Evolutionary conservation across 73 alveolate species (phyloP), one percentile per base, ranked within the genome.

Genomic region (Stentor coeruleus): DNA sequence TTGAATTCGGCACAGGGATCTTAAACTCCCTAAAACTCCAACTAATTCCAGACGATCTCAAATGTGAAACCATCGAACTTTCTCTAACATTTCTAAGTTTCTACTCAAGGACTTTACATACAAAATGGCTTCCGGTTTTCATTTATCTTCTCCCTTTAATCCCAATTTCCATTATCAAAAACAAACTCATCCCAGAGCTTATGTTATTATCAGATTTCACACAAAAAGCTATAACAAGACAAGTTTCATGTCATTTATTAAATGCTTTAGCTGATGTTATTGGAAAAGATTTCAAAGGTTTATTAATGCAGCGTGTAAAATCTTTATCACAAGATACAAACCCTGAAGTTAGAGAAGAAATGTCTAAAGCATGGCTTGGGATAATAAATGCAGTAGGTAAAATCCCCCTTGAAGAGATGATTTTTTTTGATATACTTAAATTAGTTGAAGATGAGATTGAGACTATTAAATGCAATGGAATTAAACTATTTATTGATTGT

Each of bases 261-360:
- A 33, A 2, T 2, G 1, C n/a, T 0, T 40, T 66, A 14, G 79
- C 79, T 11, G 79, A 66, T 28, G 79, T 66, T 1, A 20, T 66
- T 28, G 39, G 42, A 66, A 66, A 66, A 66, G 79, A 66, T 11
- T 66, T 66, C 39, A 66, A 66, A 66, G 79, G 79, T 11, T 40
- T 11, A 31, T 11, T 66, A 28, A 14, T 66, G 1, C 79, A 66
- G 39, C n/a, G 79, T 14, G 79, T 40, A 2, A 66, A 66, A 66
- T 37, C 79, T 11, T 66, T 66, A 66, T 66, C 79, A 2, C 79
- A 66, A 66, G 79, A 66, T 2, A 20, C 79, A 26, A 26, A 20
- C 14, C 26, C 42, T 20, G 79, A 66, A 1, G 79, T 66, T 1
- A 20, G 79, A 31, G 40, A 66, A 66, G 79, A 20, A 20, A 66